Evolutionary conservation across 2,329 filamentous ascomycete genomes (phyloP), one percentile per base, ranked within the genome.

Genomic region (Pestalotiopsis fici): DNA sequence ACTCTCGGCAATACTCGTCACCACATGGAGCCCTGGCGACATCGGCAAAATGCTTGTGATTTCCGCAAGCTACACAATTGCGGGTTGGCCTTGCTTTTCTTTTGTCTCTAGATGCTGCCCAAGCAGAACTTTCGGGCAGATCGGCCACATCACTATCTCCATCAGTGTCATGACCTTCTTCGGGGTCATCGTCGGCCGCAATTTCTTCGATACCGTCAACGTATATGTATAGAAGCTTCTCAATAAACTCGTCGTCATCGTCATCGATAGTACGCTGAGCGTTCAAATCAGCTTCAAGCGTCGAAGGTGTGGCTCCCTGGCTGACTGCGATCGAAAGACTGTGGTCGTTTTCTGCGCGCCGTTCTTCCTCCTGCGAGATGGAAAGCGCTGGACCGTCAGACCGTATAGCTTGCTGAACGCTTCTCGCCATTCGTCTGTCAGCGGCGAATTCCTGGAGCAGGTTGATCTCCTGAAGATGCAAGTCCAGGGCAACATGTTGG

Each of bases 1-100:
- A 90, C 1, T 69, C 69, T 0, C 73, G 73, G 70, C 88, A 90
- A 74, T 88, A 90, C 2, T 80, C 71, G 69, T 90, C 85, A 2
- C 47, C 2, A 37, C 74, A 77, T n/a, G 74, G 75, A 11, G 68
- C 70, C 23, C 57, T 57, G 11, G 65, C 65, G 2, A 76, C 21
- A 2, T 71, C 35, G 0, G n/a, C 21, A 31, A 66, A 67, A 18
- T 70, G 65, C 21, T 64, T 69, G 11, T 13, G 18, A 0, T 73
- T 69, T 27, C 59, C 31, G 15, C 74, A 76, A 1, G 70, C 67
- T 1, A 63, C 55, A 43, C 73, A 76, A 0, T 37, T 56, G 31
- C 31, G 59, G n/a, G 56, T 63, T 25, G 11, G 37, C 37, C 18
- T 56, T 59, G 50, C 35, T 56, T 55, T 66, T 15, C 15, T 28